Percentiles rank a stretch among this genome's conserved stretches.
Evolutionary conservation across 352 stramenopile species (phyloP).

Genomic region (Phytophthora uliginosa): DNA sequence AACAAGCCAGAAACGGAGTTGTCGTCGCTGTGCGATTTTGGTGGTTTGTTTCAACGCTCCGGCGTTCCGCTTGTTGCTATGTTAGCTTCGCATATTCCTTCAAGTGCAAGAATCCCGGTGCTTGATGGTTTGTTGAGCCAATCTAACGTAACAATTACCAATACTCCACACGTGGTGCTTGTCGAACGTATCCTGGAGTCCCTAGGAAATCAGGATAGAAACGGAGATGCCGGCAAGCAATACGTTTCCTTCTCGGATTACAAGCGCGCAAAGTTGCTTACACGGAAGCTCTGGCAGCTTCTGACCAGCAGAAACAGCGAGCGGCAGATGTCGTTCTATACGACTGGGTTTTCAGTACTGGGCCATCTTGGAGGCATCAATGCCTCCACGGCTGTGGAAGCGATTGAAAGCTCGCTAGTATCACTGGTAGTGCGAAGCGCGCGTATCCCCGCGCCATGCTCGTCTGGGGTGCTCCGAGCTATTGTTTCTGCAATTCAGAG

Average conservation of each 20-base stretch:
- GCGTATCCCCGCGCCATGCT: neutral
- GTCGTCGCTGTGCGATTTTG: conserved; percentile 30
- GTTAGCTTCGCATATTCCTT: conserved; percentile 23
- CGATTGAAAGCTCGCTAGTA: conserved; percentile 38
- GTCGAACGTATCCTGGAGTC: conserved; percentile 46
- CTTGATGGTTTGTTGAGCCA: conserved; percentile 36
- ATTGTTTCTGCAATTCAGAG: conserved; percentile 35
- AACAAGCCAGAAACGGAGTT: conserved; percentile 21
- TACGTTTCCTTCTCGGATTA: conserved; percentile 42
- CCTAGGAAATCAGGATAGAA: conserved; percentile 19
- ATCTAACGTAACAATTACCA: conserved; percentile 3
- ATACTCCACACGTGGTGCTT: conserved; percentile 40
- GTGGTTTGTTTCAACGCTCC: conserved; percentile 28
- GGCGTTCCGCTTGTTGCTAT: conserved; percentile 41
- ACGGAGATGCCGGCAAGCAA: neutral
- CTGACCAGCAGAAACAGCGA: conserved; percentile 27
- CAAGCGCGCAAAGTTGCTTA: conserved; percentile 49
- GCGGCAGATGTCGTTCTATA: conserved; percentile 36
- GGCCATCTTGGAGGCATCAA: conserved; percentile 42
- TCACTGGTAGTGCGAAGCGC: conserved; percentile 45
- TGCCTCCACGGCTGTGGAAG: conserved; percentile 20
- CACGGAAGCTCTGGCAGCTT: conserved; percentile 51
- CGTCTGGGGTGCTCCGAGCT: conserved; percentile 28
- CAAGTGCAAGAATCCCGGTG: conserved; percentile 14
- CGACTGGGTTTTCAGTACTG: conserved; percentile 47